Base-by-base conservation (phyloP, 225 moss, liverwort and hornwort species). In the Marchantia paleacea region DNA sequence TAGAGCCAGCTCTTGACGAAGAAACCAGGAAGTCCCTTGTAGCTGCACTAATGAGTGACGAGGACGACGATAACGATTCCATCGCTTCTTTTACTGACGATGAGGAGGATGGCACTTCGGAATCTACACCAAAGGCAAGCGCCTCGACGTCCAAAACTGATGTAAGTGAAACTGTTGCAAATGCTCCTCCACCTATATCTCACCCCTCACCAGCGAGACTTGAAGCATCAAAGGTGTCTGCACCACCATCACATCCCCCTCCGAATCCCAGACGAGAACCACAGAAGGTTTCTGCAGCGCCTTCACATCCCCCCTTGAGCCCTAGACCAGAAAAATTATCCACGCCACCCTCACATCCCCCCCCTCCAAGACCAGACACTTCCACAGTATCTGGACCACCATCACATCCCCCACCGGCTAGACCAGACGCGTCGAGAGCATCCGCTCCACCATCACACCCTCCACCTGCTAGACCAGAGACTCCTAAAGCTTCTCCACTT, bases 1-100 rank as follows among this genome's bases (percentile, higher is more conserved):
- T 80, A 67, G 13, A 86, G 58, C 81, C 83, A 16, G 78, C 29
- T 78, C 84, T 86, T n/a, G 84, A 90, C 57, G 86, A 83, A 22
- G 86, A 86, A 25, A 76, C 78, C 49, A 73, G 80, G 79, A 83
- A 80, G 58, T 84, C 86, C 80, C 77, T 39, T 7, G 82, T 84
- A 66, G 86, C 77, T 77, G 68, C 88, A 15, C 83, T 86, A 0
- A 80, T 88, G 89, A 92, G 87, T 68, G 93, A 93, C 29, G 88
- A 88, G 18, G 69, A 85, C 30, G 84, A 89, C 50, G 91, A 91
- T 65, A 80, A 80, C 54, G 80, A 89, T 20, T 91, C 90, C 47
- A 91, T 96, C 52, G 92, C 92, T 52, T 94, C 96, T 0, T 96
- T 96, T 57, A 96, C 93, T 0, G 92, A 96, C 77, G 96, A 96